Percentiles rank a stretch among this genome's conserved stretches.
phyloP scores from a whole-genome alignment of 352 stramenopile genomes.

The Peronospora farinosa region DNA sequence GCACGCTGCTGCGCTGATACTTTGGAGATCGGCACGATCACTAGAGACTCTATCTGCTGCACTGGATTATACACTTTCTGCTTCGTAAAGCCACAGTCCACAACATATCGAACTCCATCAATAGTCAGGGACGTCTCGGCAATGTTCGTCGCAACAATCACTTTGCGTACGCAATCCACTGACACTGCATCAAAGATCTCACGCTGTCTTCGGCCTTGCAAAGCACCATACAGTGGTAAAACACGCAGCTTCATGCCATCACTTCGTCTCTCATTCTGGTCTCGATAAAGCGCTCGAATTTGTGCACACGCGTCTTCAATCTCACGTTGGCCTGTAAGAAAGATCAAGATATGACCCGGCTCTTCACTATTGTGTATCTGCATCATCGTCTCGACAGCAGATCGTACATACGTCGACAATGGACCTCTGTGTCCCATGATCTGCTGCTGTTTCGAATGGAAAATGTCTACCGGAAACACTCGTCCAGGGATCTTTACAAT shows the following conservation, averaged over 20 bases:
- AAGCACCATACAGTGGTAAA: conserved; percentile 92
- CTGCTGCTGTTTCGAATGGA: conserved; percentile 85
- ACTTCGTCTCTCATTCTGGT: conserved; percentile 8
- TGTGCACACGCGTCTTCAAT: conserved; percentile 87
- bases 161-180: conserved; percentile 62
- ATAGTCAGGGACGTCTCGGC: conserved; percentile 98
- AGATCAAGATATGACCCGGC: conserved; percentile 90
- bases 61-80: conserved; percentile 90
- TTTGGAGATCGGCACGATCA: conserved; percentile 94
- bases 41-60: conserved; percentile 71
- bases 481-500: conserved; percentile 88
- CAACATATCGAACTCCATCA: conserved; percentile 86
- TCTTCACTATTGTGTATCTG: conserved; percentile 65
- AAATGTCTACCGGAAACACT: conserved; percentile 90
- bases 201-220: conserved; percentile 89
- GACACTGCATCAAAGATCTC: conserved; percentile 91
- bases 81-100: conserved; percentile 80
- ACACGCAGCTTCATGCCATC: conserved; percentile 55
- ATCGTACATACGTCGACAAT: conserved; percentile 53
- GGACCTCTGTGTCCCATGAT: conserved; percentile 67
- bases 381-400: conserved; percentile 70
- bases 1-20: conserved; percentile 91
- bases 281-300: conserved; percentile 57
- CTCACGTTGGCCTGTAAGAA: conserved; percentile 91
- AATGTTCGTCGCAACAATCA: conserved; percentile 90